Evolutionary conservation across 2,329 filamentous ascomycete genomes (phyloP), one percentile per base, ranked within the genome.

Genomic region (Akanthomyces lecanii): DNA sequence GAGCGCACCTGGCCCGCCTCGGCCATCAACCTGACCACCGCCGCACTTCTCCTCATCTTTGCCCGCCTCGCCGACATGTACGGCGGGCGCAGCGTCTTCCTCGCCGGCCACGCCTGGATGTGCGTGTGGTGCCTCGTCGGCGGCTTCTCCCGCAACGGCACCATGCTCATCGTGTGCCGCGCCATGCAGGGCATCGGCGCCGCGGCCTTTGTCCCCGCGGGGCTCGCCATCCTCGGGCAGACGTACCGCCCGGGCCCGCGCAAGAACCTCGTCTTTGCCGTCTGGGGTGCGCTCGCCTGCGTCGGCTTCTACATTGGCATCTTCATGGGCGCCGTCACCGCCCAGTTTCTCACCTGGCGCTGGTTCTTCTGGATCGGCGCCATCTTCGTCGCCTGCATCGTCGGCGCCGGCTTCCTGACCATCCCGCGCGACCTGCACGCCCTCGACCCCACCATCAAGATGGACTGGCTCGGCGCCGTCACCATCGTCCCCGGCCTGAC

Each of bases 111-210:
- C 33, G 66, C 76, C 47, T 90, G 90, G 90, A 82, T 91, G 57
- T 73, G 85, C 8, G 66, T 88, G 44, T 93, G 89, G 85, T 87
- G 85, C 11, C 74, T 93, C 60, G 76, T 91, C 61, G 84, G 83
- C 18, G 90, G 90, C 12, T 91, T 93, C 75, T 87, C 86, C 64
- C 77, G 78, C 61, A 88, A 84, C 73, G 82, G 87, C 64, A 73
- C 85, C 57, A 90, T 92, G 86, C 79, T 93, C 65, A 88, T 91
- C 67, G 78, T 89, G 61, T 90, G 87, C 70, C 87, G 90, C 59
- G 89, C 89, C 10, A 76, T 92, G 50, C 89, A 92, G 73, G 90
- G 90, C 0, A 75, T 94, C 11, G 90, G 89, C 0, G 82, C 88
- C 1, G 88, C 89, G 0, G 89, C 89, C 0, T 91, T 90, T 67